phyloP scores from a whole-genome alignment of 768 basidiomycete genomes.

The Hortiboletus campestris region DNA sequence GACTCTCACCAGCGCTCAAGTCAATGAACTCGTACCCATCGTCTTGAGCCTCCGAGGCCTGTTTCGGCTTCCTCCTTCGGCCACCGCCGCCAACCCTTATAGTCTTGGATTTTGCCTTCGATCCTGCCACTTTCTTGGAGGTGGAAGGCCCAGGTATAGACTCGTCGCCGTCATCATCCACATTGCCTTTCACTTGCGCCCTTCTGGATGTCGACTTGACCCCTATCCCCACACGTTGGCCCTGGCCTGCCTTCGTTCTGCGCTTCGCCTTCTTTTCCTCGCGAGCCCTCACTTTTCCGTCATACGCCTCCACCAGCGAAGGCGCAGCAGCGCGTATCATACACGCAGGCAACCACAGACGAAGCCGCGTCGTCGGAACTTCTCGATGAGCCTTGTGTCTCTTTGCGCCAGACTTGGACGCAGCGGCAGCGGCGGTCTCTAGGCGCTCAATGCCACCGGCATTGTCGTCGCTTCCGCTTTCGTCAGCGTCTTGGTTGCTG shows the following conservation, averaged over 20 bases:
- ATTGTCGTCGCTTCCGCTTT: constrained; percentile 46
- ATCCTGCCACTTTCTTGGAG: constrained; percentile 1
- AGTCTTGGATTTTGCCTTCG: constrained; percentile 10
- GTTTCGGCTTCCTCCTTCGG: constrained; percentile 21
- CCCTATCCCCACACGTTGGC: neutral
- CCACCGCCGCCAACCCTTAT: neutral
- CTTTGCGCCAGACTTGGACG: constrained; percentile 18
- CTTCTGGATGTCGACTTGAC: neutral
- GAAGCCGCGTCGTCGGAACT: constrained; percentile 49
- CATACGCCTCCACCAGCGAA: constrained; percentile 58
- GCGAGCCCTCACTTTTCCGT: constrained; percentile 54
- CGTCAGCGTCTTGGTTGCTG: constrained; percentile 33
- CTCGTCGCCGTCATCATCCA: neutral
- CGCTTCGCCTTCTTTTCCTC: constrained; percentile 38
- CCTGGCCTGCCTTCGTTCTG: constrained; percentile 18
- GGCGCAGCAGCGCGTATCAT: constrained; percentile 73
- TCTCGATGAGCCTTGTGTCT: constrained; percentile 28
- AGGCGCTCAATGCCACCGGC: constrained; percentile 14
- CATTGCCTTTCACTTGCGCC: neutral
- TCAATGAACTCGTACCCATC: constrained; percentile 27
- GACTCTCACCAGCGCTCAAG: constrained; percentile 24
- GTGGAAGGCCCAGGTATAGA: constrained; percentile 1
- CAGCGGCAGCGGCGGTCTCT: constrained; percentile 25
- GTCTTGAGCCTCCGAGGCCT: constrained; percentile 25
- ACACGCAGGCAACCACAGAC: constrained; percentile 82